Evolutionary conservation across 768 basidiomycete genomes (phyloP).

Genomic region (Multifurca ochricompacta): DNA sequence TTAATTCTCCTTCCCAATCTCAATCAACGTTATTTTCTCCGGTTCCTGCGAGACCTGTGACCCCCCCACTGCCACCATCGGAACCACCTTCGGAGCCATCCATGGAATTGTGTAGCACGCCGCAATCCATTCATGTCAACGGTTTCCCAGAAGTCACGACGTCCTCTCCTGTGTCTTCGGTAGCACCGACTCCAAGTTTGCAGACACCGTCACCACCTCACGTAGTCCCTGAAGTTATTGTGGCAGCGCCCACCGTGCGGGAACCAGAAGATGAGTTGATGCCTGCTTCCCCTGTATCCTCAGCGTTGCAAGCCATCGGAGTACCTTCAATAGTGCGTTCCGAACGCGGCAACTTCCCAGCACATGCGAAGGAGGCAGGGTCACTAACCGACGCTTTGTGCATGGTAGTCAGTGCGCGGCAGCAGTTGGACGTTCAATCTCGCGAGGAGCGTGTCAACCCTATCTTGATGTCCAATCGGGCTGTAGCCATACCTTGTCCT

Average conservation of each 20-base stretch:
- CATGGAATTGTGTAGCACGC: background rate
- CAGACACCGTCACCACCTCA: conserved; percentile 23
- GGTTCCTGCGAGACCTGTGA: background rate
- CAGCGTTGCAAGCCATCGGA: conserved; percentile 1
- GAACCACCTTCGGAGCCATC: background rate
- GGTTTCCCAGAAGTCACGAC: background rate
- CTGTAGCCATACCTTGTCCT: conserved; percentile 33
- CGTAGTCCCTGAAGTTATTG: conserved; percentile 23
- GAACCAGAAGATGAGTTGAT: conserved; percentile 16
- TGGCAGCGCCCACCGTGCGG: conserved; percentile 13
- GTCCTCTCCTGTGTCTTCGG: conserved; percentile 12
- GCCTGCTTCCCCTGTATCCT: conserved; percentile 9
- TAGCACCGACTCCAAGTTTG: conserved; percentile 13
- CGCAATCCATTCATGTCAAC: background rate
- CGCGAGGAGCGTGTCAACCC: conserved; percentile 56
- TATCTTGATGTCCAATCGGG: conserved; percentile 52
- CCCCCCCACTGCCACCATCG: background rate
- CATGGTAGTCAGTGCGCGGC: conserved; percentile 53
- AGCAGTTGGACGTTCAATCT: conserved; percentile 51
- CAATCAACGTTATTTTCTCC: background rate
- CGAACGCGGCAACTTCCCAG: conserved; percentile 4
- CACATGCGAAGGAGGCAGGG: conserved; percentile 12
- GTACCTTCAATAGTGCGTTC: conserved; percentile 1
- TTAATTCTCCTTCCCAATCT: background rate
- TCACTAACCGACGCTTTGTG: conserved; percentile 53